Evolutionary conservation across 2,329 filamentous ascomycete genomes (phyloP).

Genomic region (Cladosporium phlei): DNA sequence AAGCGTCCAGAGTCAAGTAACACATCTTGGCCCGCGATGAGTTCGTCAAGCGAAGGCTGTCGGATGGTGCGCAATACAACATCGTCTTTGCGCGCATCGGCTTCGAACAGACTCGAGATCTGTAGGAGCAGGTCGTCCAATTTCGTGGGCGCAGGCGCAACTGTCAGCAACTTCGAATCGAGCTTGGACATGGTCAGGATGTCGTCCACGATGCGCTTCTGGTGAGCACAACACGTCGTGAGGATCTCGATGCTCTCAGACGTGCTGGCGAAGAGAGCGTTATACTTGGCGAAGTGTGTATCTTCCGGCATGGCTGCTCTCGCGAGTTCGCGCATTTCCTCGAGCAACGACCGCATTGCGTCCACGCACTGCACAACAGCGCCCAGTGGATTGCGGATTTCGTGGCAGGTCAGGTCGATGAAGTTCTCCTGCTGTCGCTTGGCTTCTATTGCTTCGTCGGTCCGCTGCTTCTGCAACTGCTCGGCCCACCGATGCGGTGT

Average conservation of each 20-base stretch:
- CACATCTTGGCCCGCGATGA: too few species aligned
- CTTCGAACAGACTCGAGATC: conserved; percentile 30
- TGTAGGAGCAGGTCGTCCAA: conserved; percentile 20
- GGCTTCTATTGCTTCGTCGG: conserved; percentile 39
- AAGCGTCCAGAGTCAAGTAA: too few species aligned
- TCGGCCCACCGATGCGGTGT: conserved; percentile 42
- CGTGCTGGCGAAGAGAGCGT: not conserved
- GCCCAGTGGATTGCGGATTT: conserved; percentile 32
- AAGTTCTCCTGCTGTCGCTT: conserved; percentile 45
- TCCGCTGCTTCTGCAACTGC: conserved; percentile 34
- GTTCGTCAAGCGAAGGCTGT: conserved; percentile 27
- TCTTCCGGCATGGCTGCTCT: not conserved
- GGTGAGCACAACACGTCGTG: conserved; percentile 40
- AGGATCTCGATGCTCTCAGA: conserved; percentile 30
- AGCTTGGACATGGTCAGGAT: conserved; percentile 36
- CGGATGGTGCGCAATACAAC: conserved; percentile 20
- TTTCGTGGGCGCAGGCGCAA: conserved; percentile 20
- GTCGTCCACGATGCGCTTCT: conserved; percentile 41
- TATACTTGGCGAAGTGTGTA: conserved; percentile 18
- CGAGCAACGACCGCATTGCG: conserved; percentile 33
- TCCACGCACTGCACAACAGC: conserved; percentile 41
- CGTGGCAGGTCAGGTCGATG: conserved; percentile 39
- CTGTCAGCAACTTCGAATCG: conserved; percentile 39
- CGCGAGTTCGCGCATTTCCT: conserved; percentile 17
- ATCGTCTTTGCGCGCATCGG: conserved; percentile 23